Evolutionary conservation across 176 grass and related monocot species (phyloP), one percentile per base, ranked within the genome.

Genomic region (Carex myosuroides): DNA sequence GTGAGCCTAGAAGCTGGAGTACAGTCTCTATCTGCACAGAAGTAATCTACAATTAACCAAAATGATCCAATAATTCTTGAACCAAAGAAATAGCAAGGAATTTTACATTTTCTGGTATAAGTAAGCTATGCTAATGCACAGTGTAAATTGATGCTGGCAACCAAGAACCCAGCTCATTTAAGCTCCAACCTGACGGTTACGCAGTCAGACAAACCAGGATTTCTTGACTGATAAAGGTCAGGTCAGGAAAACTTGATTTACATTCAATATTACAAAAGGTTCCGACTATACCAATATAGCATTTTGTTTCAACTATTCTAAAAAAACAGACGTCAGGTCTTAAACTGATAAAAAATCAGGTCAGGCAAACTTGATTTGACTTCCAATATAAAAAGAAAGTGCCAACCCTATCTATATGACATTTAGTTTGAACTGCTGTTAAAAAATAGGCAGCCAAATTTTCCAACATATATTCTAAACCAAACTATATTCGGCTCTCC

Each of bases 1-100:
- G 91, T 76, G 97, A 99, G 4, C 97, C 97, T 65, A 99, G 81
- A 84, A 99, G 85, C 73, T 99, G 91, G n/a, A 99, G 91, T 60
- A 99, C 70, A 22, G 91, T 96, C 83, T 99, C 97, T 91, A 99
- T 81, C 97, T 99, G 89, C 80, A 90, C 35, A 48, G 62, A 18
- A 76, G 60, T 82, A 48, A 26, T 82, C 52, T n/a, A 78, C 13
- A 18, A 35, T 78, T 78, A 57, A 57, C 73, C 8, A 57, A 55
- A 33, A 8, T 26, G 32, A 32, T 78, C 14, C 48, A 78, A 32
- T 56, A 33, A 12, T 74, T 74, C 52, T 57, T 10, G 24, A 57
- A 26, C 20, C 46, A 50, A 50, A 50, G 46, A 26, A 53, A 32
- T 57, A 18, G 17, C 32, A 77, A 26, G 33, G 16, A 35, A 39